phyloP scores from a whole-genome alignment of 192 early-diverging fungal species.

The Coemansia erecta region DNA sequence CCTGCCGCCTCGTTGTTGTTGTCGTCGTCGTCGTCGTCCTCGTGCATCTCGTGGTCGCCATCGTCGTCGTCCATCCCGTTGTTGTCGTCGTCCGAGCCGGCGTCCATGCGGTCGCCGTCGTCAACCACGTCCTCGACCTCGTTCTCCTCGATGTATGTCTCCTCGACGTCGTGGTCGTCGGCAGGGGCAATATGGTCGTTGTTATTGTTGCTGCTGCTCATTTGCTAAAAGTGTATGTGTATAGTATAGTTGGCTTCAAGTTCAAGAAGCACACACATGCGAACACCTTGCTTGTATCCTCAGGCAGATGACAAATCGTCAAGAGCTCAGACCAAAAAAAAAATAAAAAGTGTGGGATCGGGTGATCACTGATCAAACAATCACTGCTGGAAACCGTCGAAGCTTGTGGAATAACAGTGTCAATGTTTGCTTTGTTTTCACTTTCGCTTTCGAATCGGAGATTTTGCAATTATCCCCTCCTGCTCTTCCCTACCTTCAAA shows the following conservation, averaged over 20 bases:
- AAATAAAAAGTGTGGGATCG: too few species aligned
- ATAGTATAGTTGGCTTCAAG: neutral
- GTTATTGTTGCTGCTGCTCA: conserved; percentile 49
- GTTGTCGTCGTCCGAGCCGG: conserved; percentile 40
- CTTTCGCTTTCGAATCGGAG: neutral
- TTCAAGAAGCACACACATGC: too few species aligned
- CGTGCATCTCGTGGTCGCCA: neutral
- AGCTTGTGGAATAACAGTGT: too few species aligned
- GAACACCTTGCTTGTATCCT: too few species aligned
- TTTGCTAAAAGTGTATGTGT: conserved; percentile 26
- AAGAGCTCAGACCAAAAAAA: too few species aligned
- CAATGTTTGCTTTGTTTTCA: too few species aligned
- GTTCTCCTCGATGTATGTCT: conserved; percentile 38
- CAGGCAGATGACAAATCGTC: too few species aligned
- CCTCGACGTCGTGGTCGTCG: conserved; percentile 56
- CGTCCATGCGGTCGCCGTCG: conserved; percentile 14
- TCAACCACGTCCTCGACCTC: conserved; percentile 29
- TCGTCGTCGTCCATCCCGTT: conserved; percentile 56
- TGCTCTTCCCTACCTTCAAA: neutral
- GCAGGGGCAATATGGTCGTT: conserved; percentile 51
- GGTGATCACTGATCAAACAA: too few species aligned
- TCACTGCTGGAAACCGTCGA: too few species aligned
- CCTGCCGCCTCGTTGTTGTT: neutral
- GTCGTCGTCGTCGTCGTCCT: neutral
- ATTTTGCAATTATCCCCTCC: neutral